Percentiles rank a stretch among this genome's conserved stretches.
These are phyloP conservation scores for Nepenthes gracilis DNA, from an alignment of 148 eudicot genomes.

Conservation along the genomic window DNA sequence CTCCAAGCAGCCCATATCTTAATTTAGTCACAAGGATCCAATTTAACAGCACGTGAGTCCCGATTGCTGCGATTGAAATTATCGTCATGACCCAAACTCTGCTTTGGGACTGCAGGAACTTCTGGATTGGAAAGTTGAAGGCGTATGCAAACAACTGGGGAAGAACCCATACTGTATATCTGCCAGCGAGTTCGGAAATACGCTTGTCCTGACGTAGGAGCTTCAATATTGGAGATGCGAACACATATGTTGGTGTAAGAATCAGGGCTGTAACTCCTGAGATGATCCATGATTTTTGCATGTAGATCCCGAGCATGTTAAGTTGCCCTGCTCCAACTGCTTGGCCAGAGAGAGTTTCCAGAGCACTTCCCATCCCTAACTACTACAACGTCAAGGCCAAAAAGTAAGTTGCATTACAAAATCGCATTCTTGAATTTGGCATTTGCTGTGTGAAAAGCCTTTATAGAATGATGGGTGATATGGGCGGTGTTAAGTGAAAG, in stretches of 20 bases:
- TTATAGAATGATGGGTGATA: too few relatives aligned
- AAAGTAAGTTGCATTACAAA: not conserved
- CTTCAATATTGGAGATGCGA: conserved; percentile 21
- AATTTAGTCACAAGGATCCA: conserved; percentile 19
- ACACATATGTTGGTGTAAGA: conserved; percentile 19
- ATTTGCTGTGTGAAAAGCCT: too few relatives aligned
- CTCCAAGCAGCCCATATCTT: conserved; percentile 25
- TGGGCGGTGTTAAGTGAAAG: too few relatives aligned
- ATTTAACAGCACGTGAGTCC: conserved; percentile 22
- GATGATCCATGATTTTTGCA: conserved; percentile 36
- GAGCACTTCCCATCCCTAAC: conserved; percentile 49
- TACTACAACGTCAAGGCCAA: conserved; percentile 1
- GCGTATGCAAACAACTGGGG: conserved; percentile 35
- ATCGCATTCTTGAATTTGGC: too few relatives aligned
- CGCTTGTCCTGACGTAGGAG: conserved; percentile 21
- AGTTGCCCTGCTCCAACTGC: conserved; percentile 31
- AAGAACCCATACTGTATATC: conserved; percentile 21
- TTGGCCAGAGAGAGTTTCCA: conserved; percentile 39
- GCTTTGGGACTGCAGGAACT: conserved; percentile 31
- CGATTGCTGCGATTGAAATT: conserved; percentile 12
- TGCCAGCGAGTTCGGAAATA: conserved; percentile 23
- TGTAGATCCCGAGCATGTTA: conserved; percentile 27
- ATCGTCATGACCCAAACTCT: conserved; percentile 27
- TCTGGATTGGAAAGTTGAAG: conserved; percentile 29
- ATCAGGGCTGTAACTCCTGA: conserved; percentile 17